Percentiles rank a stretch among this genome's conserved stretches.
Conservation (phyloP, 306 rosid genomes). For the Prinsepia uniflora region DNA sequence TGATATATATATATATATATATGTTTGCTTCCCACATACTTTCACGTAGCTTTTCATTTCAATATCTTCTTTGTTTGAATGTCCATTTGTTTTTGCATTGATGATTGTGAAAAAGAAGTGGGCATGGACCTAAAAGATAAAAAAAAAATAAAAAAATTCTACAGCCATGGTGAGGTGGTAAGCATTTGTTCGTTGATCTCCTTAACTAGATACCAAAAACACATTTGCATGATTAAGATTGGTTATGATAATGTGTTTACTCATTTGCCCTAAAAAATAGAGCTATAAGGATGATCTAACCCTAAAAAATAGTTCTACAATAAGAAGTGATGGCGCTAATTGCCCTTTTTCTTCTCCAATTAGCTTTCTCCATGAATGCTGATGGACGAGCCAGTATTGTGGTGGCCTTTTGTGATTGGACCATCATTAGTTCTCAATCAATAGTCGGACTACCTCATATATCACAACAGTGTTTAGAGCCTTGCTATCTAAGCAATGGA, state of each 20-base stretch:
- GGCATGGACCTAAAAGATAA: background rate
- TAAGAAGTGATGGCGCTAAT: background rate
- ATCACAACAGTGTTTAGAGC: background rate
- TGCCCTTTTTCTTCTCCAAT: background rate
- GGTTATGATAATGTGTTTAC: background rate
- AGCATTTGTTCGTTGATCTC: background rate
- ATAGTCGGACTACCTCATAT: background rate
- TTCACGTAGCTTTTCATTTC: constrained; percentile 15
- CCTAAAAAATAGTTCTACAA: background rate
- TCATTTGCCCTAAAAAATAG: too few relatives aligned
- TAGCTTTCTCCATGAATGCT: background rate
- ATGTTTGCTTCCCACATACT: background rate
- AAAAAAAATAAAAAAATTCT: background rate
- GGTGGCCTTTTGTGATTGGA: constrained; percentile 5
- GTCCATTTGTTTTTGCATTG: background rate
- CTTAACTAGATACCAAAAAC: background rate
- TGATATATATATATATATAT: background rate
- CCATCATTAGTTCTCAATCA: background rate
- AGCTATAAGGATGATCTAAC: too few relatives aligned
- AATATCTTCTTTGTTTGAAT: background rate
- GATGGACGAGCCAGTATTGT: background rate
- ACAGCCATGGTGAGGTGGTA: background rate
- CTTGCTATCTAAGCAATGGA: background rate
- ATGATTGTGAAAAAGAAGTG: constrained; percentile 1
- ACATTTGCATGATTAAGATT: background rate